Conservation (phyloP, 2,329 filamentous ascomycete species). For the Neonectria punicea region DNA sequence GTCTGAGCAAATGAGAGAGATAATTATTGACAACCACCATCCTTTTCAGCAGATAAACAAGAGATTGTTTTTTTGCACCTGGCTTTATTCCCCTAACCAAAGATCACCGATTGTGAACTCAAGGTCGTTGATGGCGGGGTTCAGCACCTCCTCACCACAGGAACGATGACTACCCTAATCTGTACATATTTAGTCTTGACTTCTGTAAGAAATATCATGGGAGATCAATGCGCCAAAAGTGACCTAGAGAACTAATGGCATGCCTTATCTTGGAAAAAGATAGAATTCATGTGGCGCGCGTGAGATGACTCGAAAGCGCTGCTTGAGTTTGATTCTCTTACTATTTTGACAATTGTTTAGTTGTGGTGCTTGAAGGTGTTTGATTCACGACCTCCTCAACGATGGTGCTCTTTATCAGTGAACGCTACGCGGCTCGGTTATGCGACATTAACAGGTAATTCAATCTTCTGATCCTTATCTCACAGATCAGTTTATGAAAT, state of each 20-base stretch:
- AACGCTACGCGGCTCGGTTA: neutral
- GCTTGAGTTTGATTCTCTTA: too few species aligned
- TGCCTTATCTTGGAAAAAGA: neutral
- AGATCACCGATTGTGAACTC: too few species aligned
- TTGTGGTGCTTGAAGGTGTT: neutral
- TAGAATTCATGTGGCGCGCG: neutral
- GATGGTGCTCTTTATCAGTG: too few species aligned
- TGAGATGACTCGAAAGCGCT: neutral
- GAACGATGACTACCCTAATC: neutral
- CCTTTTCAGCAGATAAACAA: neutral
- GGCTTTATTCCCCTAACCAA: too few species aligned
- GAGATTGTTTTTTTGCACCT: too few species aligned
- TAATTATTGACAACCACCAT: neutral
- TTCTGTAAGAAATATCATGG: too few species aligned
- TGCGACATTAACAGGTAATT: neutral
- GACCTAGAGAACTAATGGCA: neutral
- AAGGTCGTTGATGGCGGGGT: neutral
- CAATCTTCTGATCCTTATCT: neutral
- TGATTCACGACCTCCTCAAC: too few species aligned
- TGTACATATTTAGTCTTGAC: neutral
- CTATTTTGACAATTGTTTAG: too few species aligned
- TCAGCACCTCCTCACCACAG: too few species aligned
- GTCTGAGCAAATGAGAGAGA: neutral
- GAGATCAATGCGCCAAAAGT: neutral
- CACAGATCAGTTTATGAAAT: neutral